Evolutionary conservation across 208 protist species (phyloP).

Genomic region (Wallacemonas sp.): DNA sequence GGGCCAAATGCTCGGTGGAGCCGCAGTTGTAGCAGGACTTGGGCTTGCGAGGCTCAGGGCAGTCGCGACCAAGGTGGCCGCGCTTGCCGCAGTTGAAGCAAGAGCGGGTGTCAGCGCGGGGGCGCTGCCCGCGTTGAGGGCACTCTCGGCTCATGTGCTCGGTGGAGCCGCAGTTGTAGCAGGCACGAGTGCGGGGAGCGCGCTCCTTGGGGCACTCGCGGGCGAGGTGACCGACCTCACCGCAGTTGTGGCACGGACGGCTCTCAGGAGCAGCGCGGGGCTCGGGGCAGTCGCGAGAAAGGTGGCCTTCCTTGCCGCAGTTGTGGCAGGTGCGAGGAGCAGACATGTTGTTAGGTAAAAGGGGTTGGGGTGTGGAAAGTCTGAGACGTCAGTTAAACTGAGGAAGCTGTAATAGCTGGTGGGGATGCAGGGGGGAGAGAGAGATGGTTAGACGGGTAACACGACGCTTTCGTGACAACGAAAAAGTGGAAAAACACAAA

Average conservation of each 20-base stretch:
- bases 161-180: constrained; percentile 51
- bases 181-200: constrained; percentile 30
- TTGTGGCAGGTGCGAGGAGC: constrained; percentile 59
- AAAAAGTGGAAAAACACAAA: neutral
- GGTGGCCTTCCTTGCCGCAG: constrained; percentile 76
- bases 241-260: constrained; percentile 43
- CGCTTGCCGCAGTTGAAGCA: constrained; percentile 63
- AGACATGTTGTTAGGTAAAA: constrained; percentile 28
- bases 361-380: constrained; percentile 12
- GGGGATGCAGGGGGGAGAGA: neutral
- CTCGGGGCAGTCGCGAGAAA: constrained; percentile 60
- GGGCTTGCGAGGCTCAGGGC: constrained; percentile 21
- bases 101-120: constrained; percentile 8
- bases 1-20: constrained; percentile 55
- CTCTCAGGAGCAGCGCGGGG: constrained; percentile 11
- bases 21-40: constrained; percentile 74
- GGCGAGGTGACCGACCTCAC: constrained; percentile 43
- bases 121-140: constrained; percentile 15
- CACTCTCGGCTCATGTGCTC: constrained; percentile 54
- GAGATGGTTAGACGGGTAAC: constrained; percentile 4
- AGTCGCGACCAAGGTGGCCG: constrained; percentile 58
- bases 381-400: too few relatives aligned
- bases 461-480: neutral
- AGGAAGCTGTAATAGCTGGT: neutral
- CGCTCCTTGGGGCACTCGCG: constrained; percentile 51